Base-by-base conservation (phyloP, 2,329 filamentous ascomycete genomes). In the Colletotrichum viniferum region DNA sequence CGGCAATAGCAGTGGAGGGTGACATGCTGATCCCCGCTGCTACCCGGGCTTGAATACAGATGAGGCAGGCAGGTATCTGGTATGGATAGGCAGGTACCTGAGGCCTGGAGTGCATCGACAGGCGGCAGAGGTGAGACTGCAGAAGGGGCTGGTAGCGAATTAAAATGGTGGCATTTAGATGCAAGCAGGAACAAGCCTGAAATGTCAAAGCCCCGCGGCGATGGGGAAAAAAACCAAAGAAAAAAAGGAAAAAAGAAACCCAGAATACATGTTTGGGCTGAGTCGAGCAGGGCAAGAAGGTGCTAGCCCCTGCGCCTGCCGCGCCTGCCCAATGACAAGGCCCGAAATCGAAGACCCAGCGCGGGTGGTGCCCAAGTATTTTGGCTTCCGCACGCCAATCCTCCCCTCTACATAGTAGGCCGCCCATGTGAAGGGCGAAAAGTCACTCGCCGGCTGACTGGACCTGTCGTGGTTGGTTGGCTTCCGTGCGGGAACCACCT, bases 301-400 rank as follows among this genome's bases (percentile, higher is more conserved):
- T 28, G 18, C 28, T 58, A 76, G 63, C 69, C 69, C 64, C 65
- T 66, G 69, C 68, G 76, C 76, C 76, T 76, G 56, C 73, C 76
- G 69, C 68, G 76, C 76, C 76, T 76, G 48, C 73, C 76, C 76
- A 77, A 77, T 77, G 13, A 60, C 48, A 68, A 28, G 21, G 8
- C 38, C 63, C 55, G 36, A 32, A 61, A 69, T 28, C 18, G 58
- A 32, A 43, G 64, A 55, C 74, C 71, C 71, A 76, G 71, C 65
- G 74, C 71, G 71, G 74, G 55, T 74, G 71, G 55, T 74, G 66
- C 74, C 65, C 74, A 21, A 74, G 66, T 43, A 52, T 71, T 74
- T 76, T 74, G 71, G 74, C 71, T 76, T 76, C 73, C 73, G 71
- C 71, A 38, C 60, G 69, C 62, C 62, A 62, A 73, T 63, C 56